phyloP scores from a whole-genome alignment of 108 stramenopile genomes.

The Fragilariopsis cylindrus region DNA sequence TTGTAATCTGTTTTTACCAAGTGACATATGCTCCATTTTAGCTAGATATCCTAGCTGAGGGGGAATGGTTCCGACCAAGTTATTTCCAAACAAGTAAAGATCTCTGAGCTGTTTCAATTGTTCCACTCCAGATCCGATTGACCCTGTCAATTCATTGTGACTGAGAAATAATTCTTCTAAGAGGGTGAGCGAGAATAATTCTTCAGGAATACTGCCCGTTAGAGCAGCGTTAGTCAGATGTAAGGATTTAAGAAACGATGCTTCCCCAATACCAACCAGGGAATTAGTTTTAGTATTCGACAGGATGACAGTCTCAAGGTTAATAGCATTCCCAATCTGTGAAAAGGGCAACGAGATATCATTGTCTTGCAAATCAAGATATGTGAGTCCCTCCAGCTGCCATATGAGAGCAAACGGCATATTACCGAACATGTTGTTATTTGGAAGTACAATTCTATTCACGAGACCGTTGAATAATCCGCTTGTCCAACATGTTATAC shows the following conservation, averaged over 20 bases:
- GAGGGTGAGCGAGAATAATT: constrained; percentile 3
- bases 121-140: constrained; percentile 42
- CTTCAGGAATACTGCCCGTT: constrained; percentile 28
- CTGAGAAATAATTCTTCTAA: constrained; percentile 42
- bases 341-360: constrained; percentile 56
- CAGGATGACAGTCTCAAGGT: constrained; percentile 62
- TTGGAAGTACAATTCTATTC: constrained; percentile 53
- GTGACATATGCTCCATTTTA: constrained; percentile 49
- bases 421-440: constrained; percentile 63
- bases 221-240: constrained; percentile 47
- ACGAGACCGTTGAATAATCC: constrained; percentile 39
- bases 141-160: constrained; percentile 50
- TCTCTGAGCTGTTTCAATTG: constrained; percentile 45
- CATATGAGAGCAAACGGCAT: constrained; percentile 34
- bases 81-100: constrained; percentile 41
- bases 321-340: constrained; percentile 63
- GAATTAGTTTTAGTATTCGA: constrained; percentile 51
- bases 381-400: constrained; percentile 32
- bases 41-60: constrained; percentile 46
- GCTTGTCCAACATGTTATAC: constrained; percentile 44
- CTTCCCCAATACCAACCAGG: constrained; percentile 39
- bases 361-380: constrained; percentile 51
- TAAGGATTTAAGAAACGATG: constrained; percentile 29
- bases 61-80: constrained; percentile 44
- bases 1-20: constrained; percentile 45